Base-by-base conservation (phyloP, 805 yeast species). In the Kazachstania taianensis region DNA sequence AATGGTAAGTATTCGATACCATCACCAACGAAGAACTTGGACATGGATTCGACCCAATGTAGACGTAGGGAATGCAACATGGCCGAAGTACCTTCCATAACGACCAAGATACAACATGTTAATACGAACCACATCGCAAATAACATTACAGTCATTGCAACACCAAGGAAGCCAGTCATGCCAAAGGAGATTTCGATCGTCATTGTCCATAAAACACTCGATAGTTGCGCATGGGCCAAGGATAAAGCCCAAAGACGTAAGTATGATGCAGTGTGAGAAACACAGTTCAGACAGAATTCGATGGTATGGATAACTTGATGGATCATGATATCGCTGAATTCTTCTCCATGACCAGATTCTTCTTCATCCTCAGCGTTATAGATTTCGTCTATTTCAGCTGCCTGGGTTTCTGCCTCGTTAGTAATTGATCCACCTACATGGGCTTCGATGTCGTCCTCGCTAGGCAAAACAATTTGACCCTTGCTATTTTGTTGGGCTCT, bases 51-150 rank as follows among this genome's bases (percentile, higher is more conserved):
- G 36, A 80, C 86, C 87, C 87, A 80, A 52, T 80, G 87, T 48
- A 80, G 64, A 61, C 87, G 71, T 49, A 80, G 67, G 12, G 82
- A 72, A 55, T 80, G 87, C 50, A 80, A 64, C 87, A 80, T 80
- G 15, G 86, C 86, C n/a, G 84, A 77, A 0, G 86, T 80, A 38
- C 87, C 87, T 60, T 80, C 87, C 87, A 80, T 80, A 33, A 77
- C 65, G 32, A 80, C 86, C 52, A 80, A 62, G 28, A 80, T 75
- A 46, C 75, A 69, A 26, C 76, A 78, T 0, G 86, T 78, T 46
- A 80, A 63, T 5, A 71, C 69, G 55, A 80, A 79, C 87, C 87
- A 80, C 74, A 79, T 70, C 20, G 75, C 81, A 61, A 79, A 80
- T 37, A 80, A 57, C 19, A 72, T 54, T 14, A 78, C 75, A 2